Evolutionary conservation across 257 asterid genomes (phyloP).

Genomic region (Forsythia viridissima): DNA sequence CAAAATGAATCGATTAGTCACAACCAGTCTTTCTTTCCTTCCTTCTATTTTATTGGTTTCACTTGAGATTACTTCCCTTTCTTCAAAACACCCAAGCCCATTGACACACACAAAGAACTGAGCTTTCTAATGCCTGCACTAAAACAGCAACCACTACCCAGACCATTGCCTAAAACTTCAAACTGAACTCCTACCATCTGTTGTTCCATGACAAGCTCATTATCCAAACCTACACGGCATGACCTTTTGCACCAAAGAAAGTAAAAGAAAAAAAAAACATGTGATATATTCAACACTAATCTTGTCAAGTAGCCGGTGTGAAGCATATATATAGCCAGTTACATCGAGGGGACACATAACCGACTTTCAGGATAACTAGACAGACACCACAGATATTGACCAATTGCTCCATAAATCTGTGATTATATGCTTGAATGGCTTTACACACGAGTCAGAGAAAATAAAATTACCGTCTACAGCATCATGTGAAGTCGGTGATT

Average conservation of each 20-base stretch:
- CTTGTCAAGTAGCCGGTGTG: not conserved
- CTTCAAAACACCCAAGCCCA: not conserved
- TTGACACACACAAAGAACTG: not conserved
- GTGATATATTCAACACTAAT: not conserved
- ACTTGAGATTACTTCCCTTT: not conserved
- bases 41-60: not conserved
- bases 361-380: not conserved
- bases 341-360: not conserved
- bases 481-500: conserved; percentile 85
- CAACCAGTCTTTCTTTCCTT: not conserved
- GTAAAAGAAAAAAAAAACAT: not conserved
- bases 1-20: no score
- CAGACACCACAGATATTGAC: conserved; percentile 6
- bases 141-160: not conserved
- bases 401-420: not conserved
- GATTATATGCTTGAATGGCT: not conserved
- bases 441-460: not conserved
- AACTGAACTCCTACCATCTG: not conserved
- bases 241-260: not conserved
- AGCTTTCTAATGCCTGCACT: not conserved
- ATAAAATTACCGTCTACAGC: conserved; percentile 81
- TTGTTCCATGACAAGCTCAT: not conserved
- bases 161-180: conserved; percentile 6
- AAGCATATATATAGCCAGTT: not conserved
- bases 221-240: not conserved